These are phyloP conservation scores for Erysiphe pulchra DNA, from an alignment of 2,329 filamentous ascomycete species.

Conservation along the genomic window DNA sequence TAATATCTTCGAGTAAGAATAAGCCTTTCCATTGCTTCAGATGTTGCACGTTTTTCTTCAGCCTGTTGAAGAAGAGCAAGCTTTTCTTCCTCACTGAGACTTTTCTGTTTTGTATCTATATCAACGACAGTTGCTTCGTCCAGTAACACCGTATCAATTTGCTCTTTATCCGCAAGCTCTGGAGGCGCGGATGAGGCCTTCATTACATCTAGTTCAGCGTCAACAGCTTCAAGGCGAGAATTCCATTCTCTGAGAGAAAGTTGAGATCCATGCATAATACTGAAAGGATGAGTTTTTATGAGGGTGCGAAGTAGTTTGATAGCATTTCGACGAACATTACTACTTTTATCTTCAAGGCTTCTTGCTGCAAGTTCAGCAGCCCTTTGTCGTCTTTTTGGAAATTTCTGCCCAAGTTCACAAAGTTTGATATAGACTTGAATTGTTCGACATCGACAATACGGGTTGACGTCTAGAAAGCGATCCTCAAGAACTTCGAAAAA, in stretches of 20 bases:
- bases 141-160: constrained; percentile 51
- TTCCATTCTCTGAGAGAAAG: constrained; percentile 72
- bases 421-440: constrained; percentile 85
- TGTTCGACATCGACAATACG: constrained; percentile 74
- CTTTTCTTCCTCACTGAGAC: constrained; percentile 60
- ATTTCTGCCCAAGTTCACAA: constrained; percentile 88
- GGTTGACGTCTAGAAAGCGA: constrained; percentile 86
- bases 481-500: constrained; percentile 96
- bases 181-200: constrained; percentile 52
- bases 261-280: constrained; percentile 69
- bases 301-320: constrained; percentile 76
- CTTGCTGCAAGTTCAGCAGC: constrained; percentile 68
- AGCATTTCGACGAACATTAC: constrained; percentile 82
- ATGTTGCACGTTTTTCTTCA: constrained; percentile 65
- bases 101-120: constrained; percentile 36
- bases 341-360: constrained; percentile 93
- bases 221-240: constrained; percentile 53
- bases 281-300: constrained; percentile 86
- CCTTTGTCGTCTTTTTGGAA: constrained; percentile 70
- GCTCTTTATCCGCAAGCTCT: constrained; percentile 42
- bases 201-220: constrained; percentile 55
- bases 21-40: constrained; percentile 67
- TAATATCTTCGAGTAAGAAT: constrained; percentile 80
- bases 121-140: constrained; percentile 73
- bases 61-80: constrained; percentile 50